Percentiles rank a stretch among this genome's conserved stretches.
phyloP scores from a whole-genome alignment of 441 rosid genomes.

The Adansonia grandidieri region DNA sequence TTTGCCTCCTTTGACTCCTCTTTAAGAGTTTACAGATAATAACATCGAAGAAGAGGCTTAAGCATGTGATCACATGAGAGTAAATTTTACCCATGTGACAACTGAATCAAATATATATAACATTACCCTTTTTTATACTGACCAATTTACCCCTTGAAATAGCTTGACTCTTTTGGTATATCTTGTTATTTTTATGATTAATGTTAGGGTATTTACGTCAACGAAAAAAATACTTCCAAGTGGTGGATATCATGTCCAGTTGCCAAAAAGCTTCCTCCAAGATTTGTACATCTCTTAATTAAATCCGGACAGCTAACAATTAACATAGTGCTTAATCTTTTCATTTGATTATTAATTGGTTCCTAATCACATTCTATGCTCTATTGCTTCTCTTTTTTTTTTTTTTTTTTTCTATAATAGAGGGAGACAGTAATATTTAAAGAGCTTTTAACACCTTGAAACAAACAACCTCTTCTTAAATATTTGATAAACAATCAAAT shows the following conservation, averaged over 20 bases:
- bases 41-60: not conserved
- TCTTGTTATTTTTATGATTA: not conserved
- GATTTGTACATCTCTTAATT: constrained; percentile 49
- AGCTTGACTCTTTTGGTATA: constrained; percentile 15
- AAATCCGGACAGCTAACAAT: constrained; percentile 50
- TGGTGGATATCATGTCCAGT: constrained; percentile 38
- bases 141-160: constrained; percentile 10
- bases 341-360: constrained; percentile 31
- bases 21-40: constrained; percentile 5
- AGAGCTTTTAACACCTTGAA: not conserved
- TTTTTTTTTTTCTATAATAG: constrained; percentile 28
- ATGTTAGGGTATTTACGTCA: constrained; percentile 24
- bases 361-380: constrained; percentile 21
- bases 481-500: constrained; percentile 32
- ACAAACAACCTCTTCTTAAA: constrained; percentile 8
- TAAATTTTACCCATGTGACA: constrained; percentile 56
- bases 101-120: constrained; percentile 24
- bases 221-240: not conserved
- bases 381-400: constrained; percentile 14
- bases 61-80: constrained; percentile 61
- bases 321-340: constrained; percentile 29
- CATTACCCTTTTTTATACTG: not conserved
- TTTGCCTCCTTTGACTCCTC: constrained; percentile 31
- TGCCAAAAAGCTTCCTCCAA: constrained; percentile 35
- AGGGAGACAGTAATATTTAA: constrained; percentile 44